Percentiles rank a stretch among this genome's conserved stretches.
Evolutionary conservation across 768 basidiomycete species (phyloP).

Genomic region (Suillus subalutaceus): DNA sequence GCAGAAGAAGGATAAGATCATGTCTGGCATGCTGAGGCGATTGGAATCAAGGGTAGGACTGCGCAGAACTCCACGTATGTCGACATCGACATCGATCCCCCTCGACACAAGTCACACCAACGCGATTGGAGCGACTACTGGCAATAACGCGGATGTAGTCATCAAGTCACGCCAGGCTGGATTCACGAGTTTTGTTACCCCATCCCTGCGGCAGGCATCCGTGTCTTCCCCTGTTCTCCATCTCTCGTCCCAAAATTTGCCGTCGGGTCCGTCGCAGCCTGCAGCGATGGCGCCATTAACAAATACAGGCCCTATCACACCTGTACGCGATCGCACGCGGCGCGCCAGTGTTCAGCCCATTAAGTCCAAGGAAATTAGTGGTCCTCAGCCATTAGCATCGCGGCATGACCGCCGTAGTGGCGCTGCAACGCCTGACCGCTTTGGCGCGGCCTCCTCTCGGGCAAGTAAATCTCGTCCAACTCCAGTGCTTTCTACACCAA

Average conservation of each 20-base stretch:
- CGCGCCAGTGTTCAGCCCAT: constrained; percentile 39
- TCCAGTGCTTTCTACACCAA: constrained; percentile 34
- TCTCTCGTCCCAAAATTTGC: constrained; percentile 57
- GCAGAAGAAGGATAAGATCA: constrained; percentile 44
- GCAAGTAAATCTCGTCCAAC: constrained; percentile 36
- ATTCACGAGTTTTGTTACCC: constrained; percentile 61
- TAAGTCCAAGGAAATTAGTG: constrained; percentile 42
- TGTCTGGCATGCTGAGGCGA: constrained; percentile 47
- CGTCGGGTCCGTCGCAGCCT: constrained; percentile 55
- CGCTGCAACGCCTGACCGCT: constrained; percentile 26
- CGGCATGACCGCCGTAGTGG: constrained; percentile 34
- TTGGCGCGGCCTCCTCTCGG: constrained; percentile 34
- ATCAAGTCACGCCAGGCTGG: constrained; percentile 52
- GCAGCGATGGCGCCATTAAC: constrained; percentile 51
- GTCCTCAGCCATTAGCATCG: constrained; percentile 39
- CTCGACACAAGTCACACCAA: constrained; percentile 33
- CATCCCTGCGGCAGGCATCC: constrained; percentile 69
- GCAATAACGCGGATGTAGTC: constrained; percentile 36
- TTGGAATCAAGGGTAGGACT: constrained; percentile 56
- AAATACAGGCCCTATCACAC: constrained; percentile 48
- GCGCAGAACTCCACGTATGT: constrained; percentile 45
- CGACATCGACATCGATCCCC: constrained; percentile 42
- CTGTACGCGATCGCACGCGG: constrained; percentile 47
- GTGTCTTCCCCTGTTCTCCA: constrained; percentile 77
- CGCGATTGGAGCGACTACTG: constrained; percentile 14